A percentile compares a stretch with the other conserved stretches of the same genome.
These are phyloP conservation scores for Candida michaelii DNA, from an alignment of 805 yeast genomes.

Conservation along the genomic window DNA sequence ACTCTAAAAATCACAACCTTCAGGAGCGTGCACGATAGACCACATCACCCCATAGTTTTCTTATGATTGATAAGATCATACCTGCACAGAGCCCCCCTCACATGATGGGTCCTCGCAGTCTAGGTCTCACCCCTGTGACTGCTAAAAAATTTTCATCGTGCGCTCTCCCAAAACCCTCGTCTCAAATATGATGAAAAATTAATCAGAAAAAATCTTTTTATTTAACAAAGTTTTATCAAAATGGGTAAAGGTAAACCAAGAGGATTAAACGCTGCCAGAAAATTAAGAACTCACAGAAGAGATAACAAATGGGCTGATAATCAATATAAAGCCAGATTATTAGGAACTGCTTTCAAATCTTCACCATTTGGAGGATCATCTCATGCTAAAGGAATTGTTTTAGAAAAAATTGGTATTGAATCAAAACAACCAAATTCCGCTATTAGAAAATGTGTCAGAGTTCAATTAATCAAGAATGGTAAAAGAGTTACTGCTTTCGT, in stretches of 20 bases:
- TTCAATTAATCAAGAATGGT: slow-evolving; percentile 99
- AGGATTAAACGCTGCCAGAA: slow-evolving; percentile 99
- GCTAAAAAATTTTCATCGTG: slow-evolving; percentile 5
- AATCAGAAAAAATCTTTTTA: slow-evolving; percentile 4
- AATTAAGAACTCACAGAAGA: slow-evolving; percentile 99
- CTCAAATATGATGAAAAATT: slow-evolving; percentile 17
- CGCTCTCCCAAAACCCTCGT: background rate
- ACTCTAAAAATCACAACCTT: too few species aligned
- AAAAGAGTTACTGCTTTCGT: slow-evolving; percentile 99
- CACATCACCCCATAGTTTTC: too few species aligned
- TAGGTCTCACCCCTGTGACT: too few species aligned
- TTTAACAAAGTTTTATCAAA: slow-evolving; percentile 29
- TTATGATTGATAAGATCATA: too few species aligned
- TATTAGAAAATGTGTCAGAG: slow-evolving; percentile 99
- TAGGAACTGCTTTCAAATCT: slow-evolving; percentile 99
- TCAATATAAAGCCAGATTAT: slow-evolving; percentile 96
- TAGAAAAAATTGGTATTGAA: slow-evolving; percentile 99
- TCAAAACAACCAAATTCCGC: slow-evolving; percentile 99
- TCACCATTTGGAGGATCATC: slow-evolving; percentile 99
- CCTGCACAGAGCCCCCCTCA: too few species aligned
- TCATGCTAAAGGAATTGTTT: slow-evolving; percentile 99
- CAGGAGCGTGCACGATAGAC: too few species aligned
- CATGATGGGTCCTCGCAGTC: too few species aligned
- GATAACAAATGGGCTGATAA: slow-evolving; percentile 99
- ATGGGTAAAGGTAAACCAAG: slow-evolving; percentile 99